Percentiles rank a stretch among this genome's conserved stretches.
These are phyloP conservation scores for Setaria italica DNA, from an alignment of 202 grass and related monocot genomes.

Conservation along the genomic window DNA sequence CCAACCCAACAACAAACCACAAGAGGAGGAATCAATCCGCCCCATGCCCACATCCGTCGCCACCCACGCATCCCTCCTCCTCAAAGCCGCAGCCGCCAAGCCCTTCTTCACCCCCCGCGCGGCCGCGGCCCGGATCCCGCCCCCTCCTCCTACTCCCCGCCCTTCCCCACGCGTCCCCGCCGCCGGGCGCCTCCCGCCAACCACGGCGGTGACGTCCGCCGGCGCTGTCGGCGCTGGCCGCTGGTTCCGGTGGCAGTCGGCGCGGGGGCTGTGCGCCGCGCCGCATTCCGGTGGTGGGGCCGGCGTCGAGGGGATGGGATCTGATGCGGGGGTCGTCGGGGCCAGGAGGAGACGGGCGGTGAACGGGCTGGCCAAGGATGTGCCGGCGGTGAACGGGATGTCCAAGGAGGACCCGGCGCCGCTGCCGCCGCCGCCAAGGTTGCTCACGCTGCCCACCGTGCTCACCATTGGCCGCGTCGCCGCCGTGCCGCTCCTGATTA, in stretches of 20 bases:
- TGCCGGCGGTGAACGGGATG: slow-evolving; percentile 45
- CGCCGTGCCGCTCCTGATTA: slow-evolving; percentile 87
- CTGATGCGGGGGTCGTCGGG: slow-evolving; percentile 41
- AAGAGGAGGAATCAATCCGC: slow-evolving; percentile 42
- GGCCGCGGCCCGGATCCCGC: slow-evolving; percentile 50
- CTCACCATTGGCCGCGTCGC: slow-evolving; percentile 91
- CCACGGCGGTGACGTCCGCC: neutral
- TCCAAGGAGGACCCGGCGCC: slow-evolving; percentile 32
- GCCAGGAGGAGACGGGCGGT: slow-evolving; percentile 38
- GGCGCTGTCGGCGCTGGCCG: slow-evolving; percentile 11
- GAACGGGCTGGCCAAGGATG: slow-evolving; percentile 54
- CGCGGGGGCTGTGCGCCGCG: slow-evolving; percentile 50
- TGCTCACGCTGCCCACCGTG: slow-evolving; percentile 91
- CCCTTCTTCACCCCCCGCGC: slow-evolving; percentile 56
- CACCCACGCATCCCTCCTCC: slow-evolving; percentile 72
- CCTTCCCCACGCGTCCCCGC: neutral
- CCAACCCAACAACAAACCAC: neutral
- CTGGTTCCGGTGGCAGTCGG: slow-evolving; percentile 51
- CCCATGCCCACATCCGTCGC: slow-evolving; percentile 67
- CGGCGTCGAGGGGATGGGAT: slow-evolving; percentile 61
- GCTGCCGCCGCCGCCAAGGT: slow-evolving; percentile 38
- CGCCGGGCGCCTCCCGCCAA: neutral
- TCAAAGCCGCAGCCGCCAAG: slow-evolving; percentile 60
- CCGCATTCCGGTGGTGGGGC: slow-evolving; percentile 44
- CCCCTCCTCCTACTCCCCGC: neutral